Percentiles rank a stretch among this genome's conserved stretches.
Conservation (phyloP, 495 filamentous ascomycete species). For the Lasiosphaeria hispida region DNA sequence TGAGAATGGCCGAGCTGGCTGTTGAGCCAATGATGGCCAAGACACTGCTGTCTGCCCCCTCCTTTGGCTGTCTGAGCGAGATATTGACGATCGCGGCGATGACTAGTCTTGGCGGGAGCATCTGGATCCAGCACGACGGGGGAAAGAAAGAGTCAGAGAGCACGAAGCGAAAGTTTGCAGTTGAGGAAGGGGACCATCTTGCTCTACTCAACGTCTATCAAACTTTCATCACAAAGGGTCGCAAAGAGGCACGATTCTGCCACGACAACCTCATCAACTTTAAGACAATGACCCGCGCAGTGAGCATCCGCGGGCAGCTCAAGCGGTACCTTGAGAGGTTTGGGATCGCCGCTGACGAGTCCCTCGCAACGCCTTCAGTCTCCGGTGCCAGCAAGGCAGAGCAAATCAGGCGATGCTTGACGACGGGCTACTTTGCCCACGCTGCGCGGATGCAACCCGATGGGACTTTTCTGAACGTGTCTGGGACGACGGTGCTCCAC, state of each 20-base stretch:
- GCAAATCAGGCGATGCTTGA: constrained; percentile 80
- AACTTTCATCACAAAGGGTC: constrained; percentile 80
- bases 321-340: constrained; percentile 86
- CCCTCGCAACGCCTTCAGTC: constrained; percentile 22
- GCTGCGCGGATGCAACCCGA: constrained; percentile 95
- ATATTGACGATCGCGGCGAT: constrained; percentile 92
- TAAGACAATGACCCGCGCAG: constrained; percentile 75
- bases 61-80: constrained; percentile 78
- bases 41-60: constrained; percentile 73
- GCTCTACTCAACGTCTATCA: constrained; percentile 94
- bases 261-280: constrained; percentile 83
- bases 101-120: constrained; percentile 77
- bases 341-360: constrained; percentile 68
- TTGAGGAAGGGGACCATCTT: constrained; percentile 92
- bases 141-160: constrained; percentile 71
- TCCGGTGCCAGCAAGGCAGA: constrained; percentile 53
- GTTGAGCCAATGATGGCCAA: constrained; percentile 97
- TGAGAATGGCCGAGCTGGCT: constrained; percentile 91
- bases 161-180: constrained; percentile 78
- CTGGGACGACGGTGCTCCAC: constrained; percentile 68
- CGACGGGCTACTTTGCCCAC: constrained; percentile 91
- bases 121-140: constrained; percentile 79
- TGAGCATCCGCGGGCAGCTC: constrained; percentile 82
- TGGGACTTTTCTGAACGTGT: constrained; percentile 81
- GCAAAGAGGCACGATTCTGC: constrained; percentile 84